Conservation (phyloP, 345 rosid species). For the Combretum micranthum region DNA sequence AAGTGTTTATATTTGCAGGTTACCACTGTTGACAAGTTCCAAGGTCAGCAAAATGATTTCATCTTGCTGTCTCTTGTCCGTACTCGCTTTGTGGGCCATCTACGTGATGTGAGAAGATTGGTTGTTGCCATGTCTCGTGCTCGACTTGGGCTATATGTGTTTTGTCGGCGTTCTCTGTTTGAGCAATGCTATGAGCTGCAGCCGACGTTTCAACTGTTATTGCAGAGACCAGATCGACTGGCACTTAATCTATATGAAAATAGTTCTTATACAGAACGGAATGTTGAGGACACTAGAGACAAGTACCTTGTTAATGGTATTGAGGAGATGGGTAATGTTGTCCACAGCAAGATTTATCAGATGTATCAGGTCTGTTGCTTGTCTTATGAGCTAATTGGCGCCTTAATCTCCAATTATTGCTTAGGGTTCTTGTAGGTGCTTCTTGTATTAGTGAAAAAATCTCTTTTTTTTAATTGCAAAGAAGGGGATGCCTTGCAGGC, state of each 20-base stretch:
- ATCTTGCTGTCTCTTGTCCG: conserved; percentile 93
- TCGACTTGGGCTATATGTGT: conserved; percentile 80
- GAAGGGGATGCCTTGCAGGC: too few relatives aligned
- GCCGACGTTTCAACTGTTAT: conserved; percentile 79
- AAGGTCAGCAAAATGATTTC: conserved; percentile 97
- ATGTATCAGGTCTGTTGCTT: conserved; percentile 51
- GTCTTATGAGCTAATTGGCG: not conserved
- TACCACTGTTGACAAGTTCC: conserved; percentile 96
- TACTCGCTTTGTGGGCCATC: conserved; percentile 94
- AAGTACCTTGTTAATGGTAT: conserved; percentile 49
- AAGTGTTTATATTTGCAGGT: conserved; percentile 38
- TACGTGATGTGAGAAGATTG: conserved; percentile 95
- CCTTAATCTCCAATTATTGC: not conserved
- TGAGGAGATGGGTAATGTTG: conserved; percentile 76
- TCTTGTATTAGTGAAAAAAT: not conserved
- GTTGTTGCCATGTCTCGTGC: conserved; percentile 99
- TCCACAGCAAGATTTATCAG: conserved; percentile 43
- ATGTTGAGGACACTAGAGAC: conserved; percentile 60
- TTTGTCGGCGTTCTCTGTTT: conserved; percentile 84
- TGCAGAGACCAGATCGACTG: conserved; percentile 77
- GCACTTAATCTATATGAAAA: conserved; percentile 57
- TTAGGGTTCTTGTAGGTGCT: not conserved
- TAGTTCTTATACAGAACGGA: conserved; percentile 64
- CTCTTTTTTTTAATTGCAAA: not conserved
- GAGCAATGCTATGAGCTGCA: conserved; percentile 96